A percentile compares a stretch with the other conserved stretches of the same genome.
phyloP scores from a whole-genome alignment of 495 filamentous ascomycete species.

The Alectoria sarmentosa region DNA sequence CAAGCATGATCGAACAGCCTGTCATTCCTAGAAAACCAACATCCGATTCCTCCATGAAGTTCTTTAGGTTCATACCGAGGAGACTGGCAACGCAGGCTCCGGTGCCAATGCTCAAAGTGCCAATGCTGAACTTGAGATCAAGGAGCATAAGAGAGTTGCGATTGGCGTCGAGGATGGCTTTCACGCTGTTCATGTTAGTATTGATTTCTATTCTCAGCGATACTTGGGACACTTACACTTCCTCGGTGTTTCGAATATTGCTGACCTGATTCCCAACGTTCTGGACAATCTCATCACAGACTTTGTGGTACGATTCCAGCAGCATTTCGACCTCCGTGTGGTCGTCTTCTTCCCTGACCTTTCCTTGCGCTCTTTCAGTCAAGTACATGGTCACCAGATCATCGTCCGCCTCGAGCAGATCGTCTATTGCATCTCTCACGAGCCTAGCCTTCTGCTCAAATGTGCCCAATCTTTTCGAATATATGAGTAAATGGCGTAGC shows the following conservation, averaged over 20 bases:
- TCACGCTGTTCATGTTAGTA: constrained; percentile 51
- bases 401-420: constrained; percentile 95
- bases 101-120: constrained; percentile 82
- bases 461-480: constrained; percentile 90
- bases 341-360: constrained; percentile 70
- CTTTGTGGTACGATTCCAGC: constrained; percentile 93
- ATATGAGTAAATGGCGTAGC: constrained; percentile 78
- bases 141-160: constrained; percentile 98
- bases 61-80: constrained; percentile 98
- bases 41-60: constrained; percentile 96
- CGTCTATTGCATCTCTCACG: constrained; percentile 91
- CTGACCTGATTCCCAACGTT: constrained; percentile 85
- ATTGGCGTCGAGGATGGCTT: constrained; percentile 94
- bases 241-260: constrained; percentile 96
- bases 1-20: constrained; percentile 60
- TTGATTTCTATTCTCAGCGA: background rate
- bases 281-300: constrained; percentile 96
- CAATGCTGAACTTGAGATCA: constrained; percentile 93
- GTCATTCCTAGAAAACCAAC: constrained; percentile 77
- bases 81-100: constrained; percentile 94
- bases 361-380: constrained; percentile 72
- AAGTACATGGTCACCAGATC: constrained; percentile 94
- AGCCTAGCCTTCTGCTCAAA: constrained; percentile 96
- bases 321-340: constrained; percentile 97
- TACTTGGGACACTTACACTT: constrained; percentile 61